These are phyloP conservation scores for Trichoderma citrinoviride DNA, from an alignment of 2,329 filamentous ascomycete species.

Conservation along the genomic window DNA sequence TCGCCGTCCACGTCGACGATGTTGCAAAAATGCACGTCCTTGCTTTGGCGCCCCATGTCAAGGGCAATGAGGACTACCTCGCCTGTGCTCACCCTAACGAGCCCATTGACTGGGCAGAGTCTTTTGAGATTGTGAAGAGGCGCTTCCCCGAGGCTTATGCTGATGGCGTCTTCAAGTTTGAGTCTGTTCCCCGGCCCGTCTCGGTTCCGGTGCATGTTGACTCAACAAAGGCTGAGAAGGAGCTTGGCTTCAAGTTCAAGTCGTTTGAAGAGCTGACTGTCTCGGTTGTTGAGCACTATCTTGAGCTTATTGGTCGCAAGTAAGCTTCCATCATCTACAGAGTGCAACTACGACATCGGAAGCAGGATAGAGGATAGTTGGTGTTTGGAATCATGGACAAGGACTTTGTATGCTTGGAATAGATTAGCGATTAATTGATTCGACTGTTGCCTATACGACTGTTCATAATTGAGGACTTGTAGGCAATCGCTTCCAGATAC, in stretches of 20 bases:
- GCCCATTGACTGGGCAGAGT: background rate
- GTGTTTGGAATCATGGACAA: background rate
- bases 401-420: background rate
- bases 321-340: background rate
- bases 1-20: constrained; percentile 23
- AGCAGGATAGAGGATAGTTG: background rate
- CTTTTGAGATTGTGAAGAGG: constrained; percentile 18
- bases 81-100: constrained; percentile 3
- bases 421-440: background rate
- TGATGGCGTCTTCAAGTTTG: constrained; percentile 20
- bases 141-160: constrained; percentile 19
- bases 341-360: no score
- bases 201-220: constrained; percentile 24
- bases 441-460: background rate
- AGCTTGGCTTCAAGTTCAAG: constrained; percentile 35
- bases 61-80: constrained; percentile 18
- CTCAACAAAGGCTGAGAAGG: constrained; percentile 32
- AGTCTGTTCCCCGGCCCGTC: background rate
- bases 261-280: constrained; percentile 37
- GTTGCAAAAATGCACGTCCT: constrained; percentile 22
- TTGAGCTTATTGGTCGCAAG: constrained; percentile 29
- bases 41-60: constrained; percentile 7
- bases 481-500: background rate
- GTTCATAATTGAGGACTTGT: no score
- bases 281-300: constrained; percentile 36